These are phyloP conservation scores for Vitis hybrid DNA, from an alignment of 177 flowering plant species.

Conservation along the genomic window DNA sequence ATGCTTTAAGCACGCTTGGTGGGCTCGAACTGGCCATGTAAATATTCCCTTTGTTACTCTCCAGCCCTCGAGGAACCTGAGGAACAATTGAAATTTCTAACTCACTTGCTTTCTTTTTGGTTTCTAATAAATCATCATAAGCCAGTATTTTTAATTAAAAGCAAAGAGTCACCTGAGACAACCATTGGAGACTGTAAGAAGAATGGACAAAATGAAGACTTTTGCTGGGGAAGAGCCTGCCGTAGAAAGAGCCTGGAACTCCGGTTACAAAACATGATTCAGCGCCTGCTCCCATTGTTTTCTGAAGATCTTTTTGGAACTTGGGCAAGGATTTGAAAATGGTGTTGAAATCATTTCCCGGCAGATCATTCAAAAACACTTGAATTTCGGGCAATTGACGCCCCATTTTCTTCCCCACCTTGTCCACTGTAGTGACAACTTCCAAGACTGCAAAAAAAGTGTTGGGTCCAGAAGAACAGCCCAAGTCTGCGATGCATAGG, in stretches of 20 bases:
- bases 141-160: not conserved
- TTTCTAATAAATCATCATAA: not conserved
- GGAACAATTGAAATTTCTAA: not conserved
- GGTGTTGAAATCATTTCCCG: slow-evolving; percentile 31
- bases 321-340: slow-evolving; percentile 18
- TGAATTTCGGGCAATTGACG: slow-evolving; percentile 12
- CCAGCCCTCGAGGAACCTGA: slow-evolving; percentile 29
- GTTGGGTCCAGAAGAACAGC: slow-evolving; percentile 37
- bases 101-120: not conserved
- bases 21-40: slow-evolving; percentile 23
- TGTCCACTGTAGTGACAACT: slow-evolving; percentile 4
- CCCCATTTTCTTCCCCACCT: not conserved
- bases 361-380: slow-evolving; percentile 29
- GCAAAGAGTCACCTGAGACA: slow-evolving; percentile 20
- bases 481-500: slow-evolving; percentile 29
- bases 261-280: slow-evolving; percentile 22
- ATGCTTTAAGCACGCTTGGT: slow-evolving; percentile 12
- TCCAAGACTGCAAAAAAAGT: slow-evolving; percentile 17
- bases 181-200: slow-evolving; percentile 22
- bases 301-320: slow-evolving; percentile 11
- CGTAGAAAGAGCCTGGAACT: slow-evolving; percentile 27
- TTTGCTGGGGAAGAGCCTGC: slow-evolving; percentile 17
- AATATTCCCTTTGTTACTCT: slow-evolving; percentile 23
- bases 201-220: slow-evolving; percentile 28
- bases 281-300: not conserved